These are phyloP conservation scores for Lignosus rhinocerotis DNA, from an alignment of 1,284 basidiomycete genomes.

Conservation along the genomic window DNA sequence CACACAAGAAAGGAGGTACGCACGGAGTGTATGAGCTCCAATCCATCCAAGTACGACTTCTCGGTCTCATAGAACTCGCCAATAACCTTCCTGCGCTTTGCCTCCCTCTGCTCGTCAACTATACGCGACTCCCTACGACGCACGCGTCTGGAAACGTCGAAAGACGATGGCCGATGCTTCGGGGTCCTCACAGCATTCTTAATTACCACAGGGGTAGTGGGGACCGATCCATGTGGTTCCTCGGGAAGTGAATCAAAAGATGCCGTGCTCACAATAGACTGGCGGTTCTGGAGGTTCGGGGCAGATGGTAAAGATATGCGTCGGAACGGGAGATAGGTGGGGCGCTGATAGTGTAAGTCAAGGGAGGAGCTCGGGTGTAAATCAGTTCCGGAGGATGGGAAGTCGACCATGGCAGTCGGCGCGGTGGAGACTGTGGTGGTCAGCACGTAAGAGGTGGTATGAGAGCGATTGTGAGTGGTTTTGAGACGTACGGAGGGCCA, in stretches of 20 bases:
- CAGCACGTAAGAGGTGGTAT: background rate
- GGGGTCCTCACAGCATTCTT: constrained; percentile 24
- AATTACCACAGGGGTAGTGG: constrained; percentile 26
- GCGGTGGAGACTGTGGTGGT: constrained; percentile 17
- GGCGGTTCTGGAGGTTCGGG: constrained; percentile 53
- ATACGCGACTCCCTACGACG: constrained; percentile 34
- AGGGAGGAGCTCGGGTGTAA: constrained; percentile 20
- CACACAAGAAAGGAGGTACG: constrained; percentile 26
- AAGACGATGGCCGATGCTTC: constrained; percentile 29
- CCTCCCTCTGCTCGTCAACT: constrained; percentile 36
- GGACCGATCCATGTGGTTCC: constrained; percentile 31
- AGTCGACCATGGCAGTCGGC: constrained; percentile 33
- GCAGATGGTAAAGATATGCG: constrained; percentile 73
- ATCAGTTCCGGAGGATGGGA: constrained; percentile 31
- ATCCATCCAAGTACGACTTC: constrained; percentile 73
- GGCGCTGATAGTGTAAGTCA: constrained; percentile 30
- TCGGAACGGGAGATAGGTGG: constrained; percentile 65
- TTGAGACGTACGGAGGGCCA: constrained; percentile 20
- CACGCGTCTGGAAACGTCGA: constrained; percentile 31
- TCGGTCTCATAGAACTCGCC: constrained; percentile 82
- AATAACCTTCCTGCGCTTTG: constrained; percentile 53
- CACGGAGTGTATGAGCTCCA: constrained; percentile 81
- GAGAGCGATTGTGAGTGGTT: background rate
- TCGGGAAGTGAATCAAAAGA: constrained; percentile 71
- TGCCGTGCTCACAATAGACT: constrained; percentile 65